These are phyloP conservation scores for Xerocomus minutiporus DNA, from an alignment of 1,284 basidiomycete species.

Conservation along the genomic window DNA sequence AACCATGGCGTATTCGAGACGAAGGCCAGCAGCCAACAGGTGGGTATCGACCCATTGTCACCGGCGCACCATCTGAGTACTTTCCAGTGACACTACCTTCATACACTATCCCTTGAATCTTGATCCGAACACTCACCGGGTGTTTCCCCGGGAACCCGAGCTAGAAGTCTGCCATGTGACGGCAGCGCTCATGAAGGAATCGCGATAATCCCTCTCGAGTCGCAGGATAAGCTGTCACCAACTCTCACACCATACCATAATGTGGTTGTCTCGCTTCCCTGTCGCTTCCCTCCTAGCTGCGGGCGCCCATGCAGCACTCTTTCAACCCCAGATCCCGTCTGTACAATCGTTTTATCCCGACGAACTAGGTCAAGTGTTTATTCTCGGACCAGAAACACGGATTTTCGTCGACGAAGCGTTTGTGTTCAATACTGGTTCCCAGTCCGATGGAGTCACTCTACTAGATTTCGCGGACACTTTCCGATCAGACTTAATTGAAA, in stretches of 20 bases:
- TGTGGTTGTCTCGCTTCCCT: conserved; percentile 5
- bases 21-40: too few relatives aligned
- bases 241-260: conserved; percentile 1
- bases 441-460: conserved; percentile 13
- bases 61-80: too few relatives aligned
- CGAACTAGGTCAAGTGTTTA: conserved; percentile 8
- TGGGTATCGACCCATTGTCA: too few relatives aligned
- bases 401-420: conserved; percentile 21
- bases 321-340: conserved; percentile 28
- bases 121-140: not conserved
- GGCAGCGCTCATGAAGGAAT: not conserved
- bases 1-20: too few relatives aligned
- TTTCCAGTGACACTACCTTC: not conserved
- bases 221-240: not conserved
- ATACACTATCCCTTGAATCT: not conserved
- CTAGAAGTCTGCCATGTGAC: not conserved
- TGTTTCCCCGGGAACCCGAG: not conserved
- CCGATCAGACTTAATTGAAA: conserved; percentile 16
- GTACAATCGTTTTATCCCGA: conserved; percentile 19
- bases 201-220: not conserved
- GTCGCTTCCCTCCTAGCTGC: not conserved
- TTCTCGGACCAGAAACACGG: conserved; percentile 15
- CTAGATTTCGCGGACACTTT: conserved; percentile 27
- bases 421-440: conserved; percentile 3
- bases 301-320: not conserved